A percentile compares a stretch with the other conserved stretches of the same genome.
phyloP scores from a whole-genome alignment of 108 stramenopile genomes.

The Fragilaria crotonensis region DNA sequence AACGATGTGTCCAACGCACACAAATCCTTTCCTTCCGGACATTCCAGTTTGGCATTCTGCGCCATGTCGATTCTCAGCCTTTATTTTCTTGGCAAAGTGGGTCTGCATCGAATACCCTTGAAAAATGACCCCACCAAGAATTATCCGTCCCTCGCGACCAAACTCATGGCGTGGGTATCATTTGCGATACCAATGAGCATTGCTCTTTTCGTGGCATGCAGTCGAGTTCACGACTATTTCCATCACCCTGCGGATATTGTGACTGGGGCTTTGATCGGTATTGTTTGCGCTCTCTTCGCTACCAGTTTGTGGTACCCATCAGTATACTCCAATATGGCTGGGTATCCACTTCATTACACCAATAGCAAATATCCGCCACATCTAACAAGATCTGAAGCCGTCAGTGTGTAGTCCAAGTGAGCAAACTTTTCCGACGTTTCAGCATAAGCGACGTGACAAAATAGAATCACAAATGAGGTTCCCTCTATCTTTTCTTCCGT shows the following conservation, averaged over 20 bases:
- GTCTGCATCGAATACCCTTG: neutral
- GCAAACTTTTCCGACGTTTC: no score
- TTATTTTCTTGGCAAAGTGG: neutral
- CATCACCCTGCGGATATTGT: conserved; percentile 26
- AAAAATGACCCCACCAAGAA: no score
- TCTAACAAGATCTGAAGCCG: neutral
- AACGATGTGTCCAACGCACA: neutral
- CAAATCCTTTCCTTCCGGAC: neutral
- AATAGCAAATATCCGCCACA: no score
- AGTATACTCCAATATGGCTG: neutral
- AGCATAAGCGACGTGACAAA: no score
- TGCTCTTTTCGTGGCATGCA: conserved; percentile 10
- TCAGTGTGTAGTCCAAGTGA: neutral
- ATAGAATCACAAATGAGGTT: no score
- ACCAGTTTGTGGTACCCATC: conserved; percentile 3
- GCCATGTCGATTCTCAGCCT: neutral
- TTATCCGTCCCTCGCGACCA: no score
- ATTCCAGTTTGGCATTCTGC: neutral
- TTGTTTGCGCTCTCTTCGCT: conserved; percentile 2
- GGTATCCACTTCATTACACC: neutral
- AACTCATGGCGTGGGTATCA: neutral
- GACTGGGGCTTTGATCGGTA: conserved; percentile 14
- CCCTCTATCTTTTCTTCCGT: no score
- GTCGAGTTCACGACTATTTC: conserved; percentile 10
- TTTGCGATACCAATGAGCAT: neutral